Evolutionary conservation across 2,329 filamentous ascomycete genomes (phyloP).

Genomic region (Cercospora zeae-maydis): DNA sequence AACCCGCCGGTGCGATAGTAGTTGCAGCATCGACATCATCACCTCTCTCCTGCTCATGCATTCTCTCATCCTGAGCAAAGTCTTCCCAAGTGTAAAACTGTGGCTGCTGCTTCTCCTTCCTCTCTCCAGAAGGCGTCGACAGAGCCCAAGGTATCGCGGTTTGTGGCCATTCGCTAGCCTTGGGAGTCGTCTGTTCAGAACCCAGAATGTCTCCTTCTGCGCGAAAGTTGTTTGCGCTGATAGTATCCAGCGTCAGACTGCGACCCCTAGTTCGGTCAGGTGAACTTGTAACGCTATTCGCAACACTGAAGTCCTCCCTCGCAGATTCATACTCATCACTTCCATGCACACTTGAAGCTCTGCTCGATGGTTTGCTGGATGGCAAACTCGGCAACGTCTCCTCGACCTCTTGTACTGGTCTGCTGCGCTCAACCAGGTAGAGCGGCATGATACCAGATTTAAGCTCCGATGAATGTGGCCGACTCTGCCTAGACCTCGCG

Average conservation of each 20-base stretch:
- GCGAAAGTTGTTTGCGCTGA: constrained; percentile 21
- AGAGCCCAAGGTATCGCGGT: constrained; percentile 14
- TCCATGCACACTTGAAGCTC: constrained; percentile 38
- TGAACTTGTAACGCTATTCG: constrained; percentile 22
- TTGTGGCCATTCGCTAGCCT: constrained; percentile 50
- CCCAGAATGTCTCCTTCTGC: constrained; percentile 48
- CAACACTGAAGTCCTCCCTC: constrained; percentile 33
- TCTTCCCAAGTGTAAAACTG: constrained; percentile 41
- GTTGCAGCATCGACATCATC: not conserved
- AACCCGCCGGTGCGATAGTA: not conserved
- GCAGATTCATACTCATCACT: constrained; percentile 46
- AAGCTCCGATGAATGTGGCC: constrained; percentile 55
- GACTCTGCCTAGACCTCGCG: constrained; percentile 20
- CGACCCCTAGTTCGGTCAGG: constrained; percentile 12
- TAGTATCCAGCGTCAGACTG: constrained; percentile 28
- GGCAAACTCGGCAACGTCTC: constrained; percentile 52
- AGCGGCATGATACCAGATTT: constrained; percentile 54
- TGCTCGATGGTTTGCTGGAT: constrained; percentile 44
- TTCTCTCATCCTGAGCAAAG: constrained; percentile 33
- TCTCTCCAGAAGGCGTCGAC: constrained; percentile 10
- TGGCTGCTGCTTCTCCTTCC: constrained; percentile 29
- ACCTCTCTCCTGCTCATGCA: constrained; percentile 23
- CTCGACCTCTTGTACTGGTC: constrained; percentile 44
- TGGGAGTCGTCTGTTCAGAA: constrained; percentile 67
- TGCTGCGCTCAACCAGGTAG: constrained; percentile 70